phyloP scores from a whole-genome alignment of 257 asterid species.

The Henckelia pumila region DNA sequence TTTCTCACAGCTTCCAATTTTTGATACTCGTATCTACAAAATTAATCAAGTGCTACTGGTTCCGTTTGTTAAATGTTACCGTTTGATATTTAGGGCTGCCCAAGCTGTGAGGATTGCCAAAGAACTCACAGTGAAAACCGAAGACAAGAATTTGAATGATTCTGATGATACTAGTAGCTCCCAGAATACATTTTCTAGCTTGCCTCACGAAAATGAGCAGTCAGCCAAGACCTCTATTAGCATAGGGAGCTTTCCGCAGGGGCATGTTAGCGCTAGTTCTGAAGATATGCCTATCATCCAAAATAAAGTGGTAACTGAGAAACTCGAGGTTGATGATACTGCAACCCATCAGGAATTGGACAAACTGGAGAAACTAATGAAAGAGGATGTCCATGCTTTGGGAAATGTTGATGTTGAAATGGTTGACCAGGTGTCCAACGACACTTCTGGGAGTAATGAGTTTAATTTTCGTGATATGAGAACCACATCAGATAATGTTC shows the following conservation, averaged over 20 bases:
- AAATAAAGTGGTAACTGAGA: conserved; percentile 36
- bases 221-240: conserved; percentile 80
- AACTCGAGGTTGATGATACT: conserved; percentile 35
- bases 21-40: conserved; percentile 20
- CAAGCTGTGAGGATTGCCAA: conserved; percentile 92
- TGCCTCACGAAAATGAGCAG: conserved; percentile 83
- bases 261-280: conserved; percentile 79
- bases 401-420: conserved; percentile 51
- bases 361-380: conserved; percentile 45
- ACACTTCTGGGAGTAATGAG: conserved; percentile 53
- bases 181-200: conserved; percentile 83
- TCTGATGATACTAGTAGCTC: conserved; percentile 79
- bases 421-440: conserved; percentile 51
- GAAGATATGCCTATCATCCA: conserved; percentile 58
- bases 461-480: conserved; percentile 49
- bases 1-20: conserved; percentile 14
- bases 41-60: conserved; percentile 16
- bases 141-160: conserved; percentile 69
- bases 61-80: conserved; percentile 18
- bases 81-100: conserved; percentile 67
- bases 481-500: conserved; percentile 41
- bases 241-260: conserved; percentile 80
- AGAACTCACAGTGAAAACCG: conserved; percentile 62
- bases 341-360: conserved; percentile 36
- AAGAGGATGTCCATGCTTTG: conserved; percentile 44